phyloP scores from a whole-genome alignment of 345 rosid genomes.

The Cardamine chenopodiifolia region DNA sequence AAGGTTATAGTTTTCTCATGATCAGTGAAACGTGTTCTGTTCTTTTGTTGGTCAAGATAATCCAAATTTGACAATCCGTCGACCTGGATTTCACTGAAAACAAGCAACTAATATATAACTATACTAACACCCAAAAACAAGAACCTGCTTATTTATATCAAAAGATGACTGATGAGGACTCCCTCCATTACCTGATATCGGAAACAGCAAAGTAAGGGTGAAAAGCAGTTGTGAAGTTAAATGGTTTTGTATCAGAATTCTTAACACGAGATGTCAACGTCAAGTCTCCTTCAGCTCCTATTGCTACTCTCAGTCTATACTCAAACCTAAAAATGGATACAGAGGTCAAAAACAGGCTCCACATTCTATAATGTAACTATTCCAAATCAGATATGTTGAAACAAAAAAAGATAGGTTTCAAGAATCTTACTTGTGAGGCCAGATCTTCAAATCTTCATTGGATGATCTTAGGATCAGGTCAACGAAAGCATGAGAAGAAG shows the following conservation, averaged over 20 bases:
- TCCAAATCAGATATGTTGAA: not conserved
- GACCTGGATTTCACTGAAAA: constrained; percentile 82
- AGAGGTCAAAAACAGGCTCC: not conserved
- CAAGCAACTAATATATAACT: not conserved
- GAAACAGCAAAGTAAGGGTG: constrained; percentile 88
- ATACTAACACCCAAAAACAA: not conserved
- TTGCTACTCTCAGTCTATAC: constrained; percentile 72
- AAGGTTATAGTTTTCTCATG: constrained; percentile 80
- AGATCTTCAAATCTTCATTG: constrained; percentile 68
- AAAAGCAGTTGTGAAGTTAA: constrained; percentile 76
- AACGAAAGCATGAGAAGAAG: constrained; percentile 54
- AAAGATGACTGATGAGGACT: not conserved
- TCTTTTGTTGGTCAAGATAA: constrained; percentile 83
- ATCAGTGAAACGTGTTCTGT: constrained; percentile 75
- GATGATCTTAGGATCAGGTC: constrained; percentile 71
- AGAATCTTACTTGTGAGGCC: constrained; percentile 77
- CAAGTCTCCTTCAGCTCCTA: constrained; percentile 73
- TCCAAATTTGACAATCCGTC: constrained; percentile 82
- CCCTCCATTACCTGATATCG: constrained; percentile 84
- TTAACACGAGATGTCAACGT: constrained; percentile 75
- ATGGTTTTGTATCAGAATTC: constrained; percentile 73
- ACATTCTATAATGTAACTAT: not conserved
- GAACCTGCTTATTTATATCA: not conserved
- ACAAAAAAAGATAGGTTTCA: constrained; percentile 1
- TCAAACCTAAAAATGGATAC: constrained; percentile 53